phyloP scores from a whole-genome alignment of 1,284 basidiomycete species.

The Trichosporon asahii region DNA sequence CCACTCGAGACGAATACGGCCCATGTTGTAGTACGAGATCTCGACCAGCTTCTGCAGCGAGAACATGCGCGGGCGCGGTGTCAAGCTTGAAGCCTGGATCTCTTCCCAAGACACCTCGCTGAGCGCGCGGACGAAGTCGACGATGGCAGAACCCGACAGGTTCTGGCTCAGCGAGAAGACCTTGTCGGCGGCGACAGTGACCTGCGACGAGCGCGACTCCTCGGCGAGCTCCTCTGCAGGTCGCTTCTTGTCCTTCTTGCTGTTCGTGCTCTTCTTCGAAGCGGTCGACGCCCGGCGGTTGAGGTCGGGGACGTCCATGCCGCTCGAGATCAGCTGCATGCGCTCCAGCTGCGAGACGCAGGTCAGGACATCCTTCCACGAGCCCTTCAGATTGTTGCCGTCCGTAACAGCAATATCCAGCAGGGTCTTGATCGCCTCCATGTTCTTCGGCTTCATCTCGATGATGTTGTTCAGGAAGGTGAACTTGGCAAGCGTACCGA shows the following conservation, averaged over 20 bases:
- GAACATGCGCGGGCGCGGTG: slow-evolving; percentile 90
- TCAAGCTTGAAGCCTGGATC: slow-evolving; percentile 92
- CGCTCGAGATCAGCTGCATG: slow-evolving; percentile 91
- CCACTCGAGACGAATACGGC: slow-evolving; percentile 96
- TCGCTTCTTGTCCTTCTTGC: slow-evolving; percentile 21
- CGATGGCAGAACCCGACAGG: slow-evolving; percentile 91
- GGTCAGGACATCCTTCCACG: slow-evolving; percentile 92
- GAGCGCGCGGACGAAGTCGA: slow-evolving; percentile 94
- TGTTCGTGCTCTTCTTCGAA: slow-evolving; percentile 12
- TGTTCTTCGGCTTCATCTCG: slow-evolving; percentile 98
- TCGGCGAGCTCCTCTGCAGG: slow-evolving; percentile 93
- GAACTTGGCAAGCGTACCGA: slow-evolving; percentile 95
- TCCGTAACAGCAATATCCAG: slow-evolving; percentile 89
- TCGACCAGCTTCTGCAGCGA: slow-evolving; percentile 98
- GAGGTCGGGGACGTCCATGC: slow-evolving; percentile 74
- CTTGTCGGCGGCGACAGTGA: slow-evolving; percentile 98
- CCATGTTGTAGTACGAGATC: slow-evolving; percentile 99
- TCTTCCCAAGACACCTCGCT: slow-evolving; percentile 99
- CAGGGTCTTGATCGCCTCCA: slow-evolving; percentile 93
- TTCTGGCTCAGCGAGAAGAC: slow-evolving; percentile 95
- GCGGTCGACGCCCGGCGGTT: slow-evolving; percentile 46
- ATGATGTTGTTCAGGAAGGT: slow-evolving; percentile 94
- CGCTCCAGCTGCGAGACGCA: slow-evolving; percentile 96
- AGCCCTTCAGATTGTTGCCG: slow-evolving; percentile 87
- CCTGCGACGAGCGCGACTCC: slow-evolving; percentile 94